Base-by-base conservation (phyloP, 2,329 filamentous ascomycete species). In the Albifimbria verrucaria region DNA sequence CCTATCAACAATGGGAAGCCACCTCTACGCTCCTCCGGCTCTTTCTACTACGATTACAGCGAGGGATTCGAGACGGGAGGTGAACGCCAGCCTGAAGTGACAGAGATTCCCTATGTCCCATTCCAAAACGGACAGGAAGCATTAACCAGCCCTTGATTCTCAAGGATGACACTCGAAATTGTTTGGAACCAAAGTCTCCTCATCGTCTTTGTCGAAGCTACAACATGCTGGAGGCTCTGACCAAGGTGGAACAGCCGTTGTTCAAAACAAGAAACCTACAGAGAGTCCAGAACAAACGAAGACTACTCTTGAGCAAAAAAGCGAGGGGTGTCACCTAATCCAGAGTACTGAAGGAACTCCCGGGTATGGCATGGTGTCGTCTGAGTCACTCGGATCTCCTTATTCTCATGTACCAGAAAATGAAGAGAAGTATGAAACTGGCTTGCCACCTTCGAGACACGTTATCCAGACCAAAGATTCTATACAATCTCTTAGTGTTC, bases 11-110 rank as follows among this genome's bases (percentile, higher is more conserved):
- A 59, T 20, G 58, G 58, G 28, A 64, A 60, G 4, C 65, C 62
- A 32, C 53, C 61, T 25, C 55, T 67, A n/a, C 68, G 65, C 52
- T 58, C 66, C 45, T 52, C 59, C 32, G 61, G 70, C 53, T 68
- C 75, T 43, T 69, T 75, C 39, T 81, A 80, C 59, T 81, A 81
- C 55, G 79, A 82, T 59, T 81, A 81, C 59, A 76, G 71, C 18
- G 79, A 81, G 57, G 74, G 72, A 3, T 81, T 81, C 49, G 75
- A 79, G 18, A 67, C 62, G 44, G 64, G 61, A 18, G 52, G 55
- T 20, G n/a, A n/a, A 53, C 61, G 25, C 59, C 48, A 7, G 48
- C 59, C 7, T 39, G 54, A 5, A 52, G 59, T 4, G 32, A 55
- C 25, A 52, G 49, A 11, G 50, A 59, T 18, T 62, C 70, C 17